Conservation (phyloP, 441 rosid genomes). For the Gossypium davidsonii region DNA sequence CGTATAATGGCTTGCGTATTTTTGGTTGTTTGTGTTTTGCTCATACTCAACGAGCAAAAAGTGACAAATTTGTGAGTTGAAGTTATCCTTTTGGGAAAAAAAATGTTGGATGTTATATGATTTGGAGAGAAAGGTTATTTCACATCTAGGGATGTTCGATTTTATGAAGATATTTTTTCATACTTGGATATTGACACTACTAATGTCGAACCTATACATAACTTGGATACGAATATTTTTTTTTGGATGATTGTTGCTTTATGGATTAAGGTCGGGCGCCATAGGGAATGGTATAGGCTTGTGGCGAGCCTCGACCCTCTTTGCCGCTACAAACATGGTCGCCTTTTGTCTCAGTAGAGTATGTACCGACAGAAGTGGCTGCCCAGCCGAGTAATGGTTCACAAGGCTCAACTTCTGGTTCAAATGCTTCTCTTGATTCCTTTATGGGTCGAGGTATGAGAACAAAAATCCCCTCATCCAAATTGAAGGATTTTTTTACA, state of each 20-base stretch:
- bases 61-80: no score
- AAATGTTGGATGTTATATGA: neutral
- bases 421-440: neutral
- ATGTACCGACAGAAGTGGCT: neutral
- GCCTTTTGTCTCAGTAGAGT: neutral
- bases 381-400: no score
- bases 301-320: neutral
- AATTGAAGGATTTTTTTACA: neutral
- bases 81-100: neutral
- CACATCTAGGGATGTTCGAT: neutral
- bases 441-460: neutral
- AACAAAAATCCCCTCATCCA: neutral
- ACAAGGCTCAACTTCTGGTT: neutral
- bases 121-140: neutral
- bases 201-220: no score
- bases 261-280: neutral
- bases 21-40: no score
- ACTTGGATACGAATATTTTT: no score
- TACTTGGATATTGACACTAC: no score
- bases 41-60: no score
- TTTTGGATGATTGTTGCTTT: no score
- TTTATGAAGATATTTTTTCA: neutral
- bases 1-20: no score
- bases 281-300: neutral
- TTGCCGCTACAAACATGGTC: neutral